phyloP scores from a whole-genome alignment of 352 stramenopile genomes.

The Pythium sp. region DNA sequence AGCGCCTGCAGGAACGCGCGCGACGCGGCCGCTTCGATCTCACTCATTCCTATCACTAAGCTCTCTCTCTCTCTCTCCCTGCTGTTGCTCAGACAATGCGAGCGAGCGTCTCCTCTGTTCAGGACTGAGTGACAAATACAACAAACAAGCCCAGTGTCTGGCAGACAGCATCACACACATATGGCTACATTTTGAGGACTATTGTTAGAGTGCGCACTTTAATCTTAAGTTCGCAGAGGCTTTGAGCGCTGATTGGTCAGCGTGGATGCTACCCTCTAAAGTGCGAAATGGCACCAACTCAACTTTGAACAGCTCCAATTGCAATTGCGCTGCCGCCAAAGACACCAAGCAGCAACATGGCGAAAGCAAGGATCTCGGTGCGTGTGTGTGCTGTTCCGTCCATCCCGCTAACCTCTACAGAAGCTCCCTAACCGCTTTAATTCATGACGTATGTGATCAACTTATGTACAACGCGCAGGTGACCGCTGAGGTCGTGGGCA shows the following conservation, averaged over 20 bases:
- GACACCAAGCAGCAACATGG: neutral
- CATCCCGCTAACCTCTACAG: too few species aligned
- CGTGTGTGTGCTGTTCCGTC: neutral
- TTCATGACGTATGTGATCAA: too few species aligned
- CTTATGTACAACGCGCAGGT: constrained; percentile 22
- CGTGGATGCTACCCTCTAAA: constrained; percentile 3
- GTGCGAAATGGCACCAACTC: constrained; percentile 14
- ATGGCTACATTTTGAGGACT: constrained; percentile 5
- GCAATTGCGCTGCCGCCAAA: neutral
- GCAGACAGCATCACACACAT: too few species aligned
- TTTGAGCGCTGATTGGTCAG: constrained; percentile 6
- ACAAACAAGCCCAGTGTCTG: neutral
- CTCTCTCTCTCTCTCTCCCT: neutral
- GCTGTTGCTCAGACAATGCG: too few species aligned
- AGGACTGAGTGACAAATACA: neutral
- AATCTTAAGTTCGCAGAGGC: neutral
- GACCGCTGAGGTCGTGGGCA: constrained; percentile 56
- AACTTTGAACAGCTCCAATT: neutral
- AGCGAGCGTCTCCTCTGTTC: neutral
- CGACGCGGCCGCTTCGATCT: constrained; percentile 34
- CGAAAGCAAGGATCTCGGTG: constrained; percentile 13
- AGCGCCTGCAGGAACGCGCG: constrained; percentile 41
- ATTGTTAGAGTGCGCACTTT: constrained; percentile 8
- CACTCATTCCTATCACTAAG: constrained; percentile 7
- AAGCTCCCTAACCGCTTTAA: too few species aligned